Percentiles rank a stretch among this genome's conserved stretches.
phyloP scores from a whole-genome alignment of 2,329 filamentous ascomycete genomes.

The Cladosporium colombiae region DNA sequence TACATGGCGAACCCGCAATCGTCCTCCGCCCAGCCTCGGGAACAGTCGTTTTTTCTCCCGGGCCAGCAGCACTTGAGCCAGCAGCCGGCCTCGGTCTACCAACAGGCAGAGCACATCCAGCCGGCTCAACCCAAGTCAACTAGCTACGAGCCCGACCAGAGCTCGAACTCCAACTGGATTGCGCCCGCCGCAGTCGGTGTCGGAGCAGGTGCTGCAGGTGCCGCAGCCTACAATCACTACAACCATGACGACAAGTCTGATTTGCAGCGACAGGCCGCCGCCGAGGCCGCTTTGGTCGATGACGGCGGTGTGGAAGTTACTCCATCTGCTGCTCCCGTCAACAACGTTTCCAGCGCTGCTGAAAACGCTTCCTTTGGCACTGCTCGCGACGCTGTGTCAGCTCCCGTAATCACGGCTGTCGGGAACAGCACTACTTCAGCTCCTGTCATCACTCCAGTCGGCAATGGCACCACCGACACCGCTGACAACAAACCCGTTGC shows the following conservation, averaged over 20 bases:
- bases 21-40: constrained; percentile 22
- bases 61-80: constrained; percentile 20
- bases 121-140: constrained; percentile 27
- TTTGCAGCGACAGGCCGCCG: constrained; percentile 23
- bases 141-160: background rate
- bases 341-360: too few species aligned
- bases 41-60: constrained; percentile 31
- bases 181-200: constrained; percentile 44
- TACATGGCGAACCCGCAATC: constrained; percentile 29
- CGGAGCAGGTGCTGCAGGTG: constrained; percentile 40
- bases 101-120: constrained; percentile 13
- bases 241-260: constrained; percentile 21
- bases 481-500: background rate
- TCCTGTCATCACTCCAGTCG: background rate
- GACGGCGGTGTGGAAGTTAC: background rate
- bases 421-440: constrained; percentile 14
- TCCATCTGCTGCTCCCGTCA: background rate
- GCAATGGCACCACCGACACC: background rate
- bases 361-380: background rate
- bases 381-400: background rate
- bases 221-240: constrained; percentile 39
- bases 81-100: constrained; percentile 23
- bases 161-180: constrained; percentile 53
- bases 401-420: constrained; percentile 27
- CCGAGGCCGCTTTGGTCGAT: background rate